Evolutionary conservation across 176 grass and related monocot genomes (phyloP).

Genomic region (Oryza longistaminata): DNA sequence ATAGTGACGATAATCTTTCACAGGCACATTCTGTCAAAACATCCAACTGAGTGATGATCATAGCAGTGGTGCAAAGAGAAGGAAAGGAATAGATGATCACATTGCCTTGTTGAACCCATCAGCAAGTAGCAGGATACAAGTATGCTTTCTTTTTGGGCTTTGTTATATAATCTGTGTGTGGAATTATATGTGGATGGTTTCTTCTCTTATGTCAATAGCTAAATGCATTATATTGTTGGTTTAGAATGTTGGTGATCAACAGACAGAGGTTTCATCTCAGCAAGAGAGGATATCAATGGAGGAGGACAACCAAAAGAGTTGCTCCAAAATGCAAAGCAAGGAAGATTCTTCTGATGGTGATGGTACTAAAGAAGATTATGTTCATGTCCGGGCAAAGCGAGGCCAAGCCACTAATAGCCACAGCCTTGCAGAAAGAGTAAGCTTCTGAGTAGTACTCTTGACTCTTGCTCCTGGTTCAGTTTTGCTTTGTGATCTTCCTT

Average conservation of each 20-base stretch:
- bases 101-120: constrained; percentile 34
- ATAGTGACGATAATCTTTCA: neutral
- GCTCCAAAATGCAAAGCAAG: constrained; percentile 47
- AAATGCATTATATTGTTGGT: constrained; percentile 26
- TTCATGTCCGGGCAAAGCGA: constrained; percentile 90
- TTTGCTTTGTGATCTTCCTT: constrained; percentile 18
- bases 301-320: constrained; percentile 50
- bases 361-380: constrained; percentile 77
- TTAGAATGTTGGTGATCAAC: constrained; percentile 54
- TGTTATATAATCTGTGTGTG: constrained; percentile 1
- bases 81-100: constrained; percentile 44
- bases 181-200: constrained; percentile 15
- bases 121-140: constrained; percentile 38
- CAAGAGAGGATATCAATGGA: constrained; percentile 40
- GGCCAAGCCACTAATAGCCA: constrained; percentile 96
- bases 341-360: constrained; percentile 58
- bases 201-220: constrained; percentile 23
- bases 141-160: constrained; percentile 23
- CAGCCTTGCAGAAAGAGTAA: constrained; percentile 98
- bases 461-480: constrained; percentile 12
- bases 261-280: constrained; percentile 54
- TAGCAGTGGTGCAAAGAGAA: constrained; percentile 58
- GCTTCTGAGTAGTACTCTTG: constrained; percentile 24
- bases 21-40: constrained; percentile 60
- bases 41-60: constrained; percentile 52